A percentile compares a stretch with the other conserved stretches of the same genome.
These are phyloP conservation scores for Plasmodium fragile DNA, from an alignment of 169 alveolate species.

Conservation along the genomic window DNA sequence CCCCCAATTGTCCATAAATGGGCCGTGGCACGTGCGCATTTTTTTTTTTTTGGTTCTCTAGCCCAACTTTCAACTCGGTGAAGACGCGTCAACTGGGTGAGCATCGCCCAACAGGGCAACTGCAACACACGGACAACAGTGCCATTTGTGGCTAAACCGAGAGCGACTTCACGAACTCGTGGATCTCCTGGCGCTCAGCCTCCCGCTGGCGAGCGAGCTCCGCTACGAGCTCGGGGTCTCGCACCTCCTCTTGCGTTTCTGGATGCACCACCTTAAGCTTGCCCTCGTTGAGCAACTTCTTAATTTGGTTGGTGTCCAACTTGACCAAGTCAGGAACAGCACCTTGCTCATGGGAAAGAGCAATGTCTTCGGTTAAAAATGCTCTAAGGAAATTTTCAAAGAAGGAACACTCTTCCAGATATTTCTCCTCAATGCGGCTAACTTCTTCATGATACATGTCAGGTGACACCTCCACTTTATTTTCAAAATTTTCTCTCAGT, in stretches of 20 bases:
- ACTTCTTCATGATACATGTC: conserved; percentile 23
- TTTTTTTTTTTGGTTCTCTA: neutral
- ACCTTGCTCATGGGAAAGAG: neutral
- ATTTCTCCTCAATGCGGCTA: conserved; percentile 19
- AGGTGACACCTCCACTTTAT: conserved; percentile 5
- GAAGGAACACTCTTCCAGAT: conserved; percentile 27
- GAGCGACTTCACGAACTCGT: conserved; percentile 1
- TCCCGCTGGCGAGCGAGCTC: conserved; percentile 8
- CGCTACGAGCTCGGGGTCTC: conserved; percentile 8
- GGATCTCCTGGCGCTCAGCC: neutral
- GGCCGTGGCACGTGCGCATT: neutral
- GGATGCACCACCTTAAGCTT: conserved; percentile 9
- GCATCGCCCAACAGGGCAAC: neutral
- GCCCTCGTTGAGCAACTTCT: conserved; percentile 1
- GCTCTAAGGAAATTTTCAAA: conserved; percentile 22
- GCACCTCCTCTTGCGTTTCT: conserved; percentile 1
- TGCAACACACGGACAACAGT: neutral
- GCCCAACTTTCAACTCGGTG: neutral
- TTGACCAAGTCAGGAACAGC: conserved; percentile 19
- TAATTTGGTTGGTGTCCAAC: conserved; percentile 35
- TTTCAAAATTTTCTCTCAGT: conserved; percentile 20
- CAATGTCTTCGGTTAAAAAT: conserved; percentile 15
- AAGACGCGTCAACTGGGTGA: neutral
- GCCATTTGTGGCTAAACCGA: neutral
- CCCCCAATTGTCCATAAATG: neutral